Evolutionary conservation across 2,329 filamentous ascomycete genomes (phyloP), one percentile per base, ranked within the genome.

Genomic region (Coleophoma eucalyptorum): DNA sequence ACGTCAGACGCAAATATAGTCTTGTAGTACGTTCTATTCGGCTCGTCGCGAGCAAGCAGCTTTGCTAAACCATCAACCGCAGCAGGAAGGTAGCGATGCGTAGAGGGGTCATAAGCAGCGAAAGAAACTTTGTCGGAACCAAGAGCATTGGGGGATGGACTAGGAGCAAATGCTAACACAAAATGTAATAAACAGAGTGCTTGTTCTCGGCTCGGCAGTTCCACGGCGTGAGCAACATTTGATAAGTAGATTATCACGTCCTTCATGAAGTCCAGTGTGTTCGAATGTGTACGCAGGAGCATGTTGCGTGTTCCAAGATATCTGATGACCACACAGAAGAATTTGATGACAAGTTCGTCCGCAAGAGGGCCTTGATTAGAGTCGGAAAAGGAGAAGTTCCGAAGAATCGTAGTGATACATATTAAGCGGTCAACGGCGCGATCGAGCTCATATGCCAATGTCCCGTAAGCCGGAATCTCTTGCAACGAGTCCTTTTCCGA

Each of bases 201-300:
- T 65, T 97, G 92, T 64, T 97, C 92, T 55, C 89, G 86, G 18
- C 87, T 87, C 1, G 91, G 87, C 37, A 99, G 76, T 63, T 93
- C 87, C 48, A 97, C 80, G 10, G 83, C 81, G 43, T 89, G 83
- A 7, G 91, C 85, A 44, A 95, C 83, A 67, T 99, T 97, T 50
- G 93, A 97, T 49, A 99, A 76, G 58, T 96, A 84, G 15, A 90
- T 86, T 51, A 97, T 83, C 31, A 91, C 76, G 67, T 99, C 94
- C 71, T 99, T 99, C 89, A 97, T 96, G 62, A 97, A 93, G 68
- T 99, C 94, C 58, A 97, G 75, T 0, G 89, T 94, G 69, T 97
- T 96, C 63, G 81, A 77, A 58, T 94, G 81, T 3, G 85, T 90
- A 37, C 90, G 84, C 40, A 97, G 73, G 31, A 97, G 79, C 78